Base-by-base conservation (phyloP, 2,329 filamentous ascomycete genomes). In the Lecanoromycetidae sp. region DNA sequence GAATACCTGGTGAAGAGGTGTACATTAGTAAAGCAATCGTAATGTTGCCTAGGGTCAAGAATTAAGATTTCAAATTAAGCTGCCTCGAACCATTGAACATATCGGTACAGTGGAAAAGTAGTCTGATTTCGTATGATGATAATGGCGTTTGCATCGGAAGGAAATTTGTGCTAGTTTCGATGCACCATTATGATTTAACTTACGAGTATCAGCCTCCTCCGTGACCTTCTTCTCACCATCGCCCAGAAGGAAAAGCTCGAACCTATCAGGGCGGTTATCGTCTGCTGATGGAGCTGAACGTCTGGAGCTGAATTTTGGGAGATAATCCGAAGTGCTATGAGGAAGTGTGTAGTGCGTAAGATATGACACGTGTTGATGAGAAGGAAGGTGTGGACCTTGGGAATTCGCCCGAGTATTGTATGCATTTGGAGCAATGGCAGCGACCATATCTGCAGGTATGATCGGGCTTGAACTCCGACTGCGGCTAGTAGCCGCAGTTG, bases 211-310 rank as follows among this genome's bases (percentile, higher is more conserved):
- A 5, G 86, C 75, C 61, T 84, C 82, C 67, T 87, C 82, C 51
- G 87, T 83, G 49, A 94, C 86, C 69, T 95, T 96, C 72, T 90
- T 91, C 75, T 98, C 87, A 52, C 82, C 87, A 40, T 87, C 83
- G 33, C 67, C 77, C 51, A 96, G 82, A 54, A 95, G 70, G 70
- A 95, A 96, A 40, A 93, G 78, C 72, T 96, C 91, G 70, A 93
- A 94, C 61, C 91, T 96, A 53, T 60, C 49, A 23, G 55, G 53
- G 3, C 51, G 33, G 54, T 67, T 62, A 63, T 55, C 44, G 9
- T 42, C 48, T 44, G 56, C 57, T 44, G 23, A 20, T 17, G 33
- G n/a, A 25, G 10, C 22, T 29, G 35, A 13, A 26, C 17, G 10
- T 33, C 2, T 3, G 25, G 19, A 26, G 25, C 17, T 29, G 30